phyloP scores from a whole-genome alignment of 306 rosid genomes.

The Lagenaria siceraria region DNA sequence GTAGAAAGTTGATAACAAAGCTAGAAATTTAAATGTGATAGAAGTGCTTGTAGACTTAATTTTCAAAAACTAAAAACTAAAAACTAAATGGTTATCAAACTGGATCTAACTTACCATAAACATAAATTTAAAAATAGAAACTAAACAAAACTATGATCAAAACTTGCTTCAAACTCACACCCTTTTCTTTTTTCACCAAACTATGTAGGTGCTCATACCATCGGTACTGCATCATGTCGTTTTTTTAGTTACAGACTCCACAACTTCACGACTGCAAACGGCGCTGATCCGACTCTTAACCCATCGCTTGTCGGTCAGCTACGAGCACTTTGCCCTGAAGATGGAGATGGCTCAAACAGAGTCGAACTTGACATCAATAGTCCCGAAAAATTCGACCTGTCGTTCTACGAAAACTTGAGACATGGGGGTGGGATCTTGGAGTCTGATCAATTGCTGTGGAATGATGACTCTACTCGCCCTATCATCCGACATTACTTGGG shows the following conservation, averaged over 20 bases:
- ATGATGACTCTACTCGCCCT: neutral
- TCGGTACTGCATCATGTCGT: neutral
- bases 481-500: neutral
- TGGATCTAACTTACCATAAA: too few relatives aligned
- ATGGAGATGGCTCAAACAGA: neutral
- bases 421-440: neutral
- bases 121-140: too few relatives aligned
- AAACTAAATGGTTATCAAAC: too few relatives aligned
- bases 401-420: neutral
- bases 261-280: neutral
- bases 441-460: conserved; percentile 5
- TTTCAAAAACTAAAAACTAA: too few relatives aligned
- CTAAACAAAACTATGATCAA: too few relatives aligned
- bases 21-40: too few relatives aligned
- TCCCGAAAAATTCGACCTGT: neutral
- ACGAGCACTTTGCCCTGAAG: neutral
- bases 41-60: too few relatives aligned
- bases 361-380: neutral
- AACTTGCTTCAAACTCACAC: too few relatives aligned
- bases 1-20: too few relatives aligned
- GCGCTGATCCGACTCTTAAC: neutral
- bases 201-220: neutral
- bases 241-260: conserved; percentile 5
- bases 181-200: neutral
- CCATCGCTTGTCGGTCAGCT: neutral